Evolutionary conservation across 805 yeast genomes (phyloP).

Genomic region (Wickerhamomyces bisporus): DNA sequence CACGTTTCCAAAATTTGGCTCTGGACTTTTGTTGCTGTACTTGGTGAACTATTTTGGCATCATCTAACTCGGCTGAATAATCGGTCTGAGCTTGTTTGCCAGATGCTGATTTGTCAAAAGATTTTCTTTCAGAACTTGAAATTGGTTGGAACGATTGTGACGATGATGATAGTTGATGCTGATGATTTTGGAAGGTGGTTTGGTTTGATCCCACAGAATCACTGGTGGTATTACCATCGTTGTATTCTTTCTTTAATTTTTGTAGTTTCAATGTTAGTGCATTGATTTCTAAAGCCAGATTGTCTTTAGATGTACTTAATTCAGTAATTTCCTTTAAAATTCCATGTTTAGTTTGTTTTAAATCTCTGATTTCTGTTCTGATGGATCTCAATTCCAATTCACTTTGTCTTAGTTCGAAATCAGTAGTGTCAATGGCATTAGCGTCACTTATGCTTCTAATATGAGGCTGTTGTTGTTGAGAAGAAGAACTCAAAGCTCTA

Average conservation of each 20-base stretch:
- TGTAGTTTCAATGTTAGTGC: slow-evolving; percentile 25
- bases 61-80: too few relatives aligned
- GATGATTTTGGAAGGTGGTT: not conserved
- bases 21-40: slow-evolving; percentile 20
- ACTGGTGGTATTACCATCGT: too few relatives aligned
- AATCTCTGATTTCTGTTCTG: slow-evolving; percentile 35
- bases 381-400: slow-evolving; percentile 35
- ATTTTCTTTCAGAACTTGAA: slow-evolving; percentile 1
- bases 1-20: slow-evolving; percentile 29
- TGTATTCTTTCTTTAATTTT: slow-evolving; percentile 1
- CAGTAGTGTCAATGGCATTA: slow-evolving; percentile 8
- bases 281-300: slow-evolving; percentile 41
- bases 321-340: slow-evolving; percentile 47
- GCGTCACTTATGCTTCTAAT: slow-evolving; percentile 10
- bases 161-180: not conserved
- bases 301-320: slow-evolving; percentile 41
- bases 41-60: too few relatives aligned
- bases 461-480: slow-evolving; percentile 1
- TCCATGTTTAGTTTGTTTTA: slow-evolving; percentile 37
- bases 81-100: too few relatives aligned
- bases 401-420: slow-evolving; percentile 20
- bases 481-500: slow-evolving; percentile 5
- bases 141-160: not conserved
- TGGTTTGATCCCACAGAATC: too few relatives aligned
- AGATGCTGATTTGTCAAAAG: too few relatives aligned